phyloP scores from a whole-genome alignment of 1,284 basidiomycete genomes.

The Rhodotorula glutinis region DNA sequence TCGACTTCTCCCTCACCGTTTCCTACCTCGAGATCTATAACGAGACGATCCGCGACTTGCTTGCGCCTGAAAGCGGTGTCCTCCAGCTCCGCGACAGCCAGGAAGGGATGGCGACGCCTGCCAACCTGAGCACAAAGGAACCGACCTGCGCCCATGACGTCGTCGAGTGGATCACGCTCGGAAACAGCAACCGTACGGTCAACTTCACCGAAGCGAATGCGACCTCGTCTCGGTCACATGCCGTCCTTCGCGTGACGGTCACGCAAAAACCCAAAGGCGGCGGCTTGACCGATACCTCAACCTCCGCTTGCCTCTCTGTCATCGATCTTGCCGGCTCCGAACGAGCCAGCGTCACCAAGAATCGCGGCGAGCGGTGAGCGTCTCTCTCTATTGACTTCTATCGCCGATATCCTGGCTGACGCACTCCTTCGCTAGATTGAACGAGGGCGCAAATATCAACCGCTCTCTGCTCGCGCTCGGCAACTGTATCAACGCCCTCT shows the following conservation, averaged over 20 bases:
- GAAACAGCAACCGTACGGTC: conserved; percentile 81
- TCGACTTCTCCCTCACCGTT: conserved; percentile 74
- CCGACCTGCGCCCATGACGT: conserved; percentile 84
- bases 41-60: conserved; percentile 93
- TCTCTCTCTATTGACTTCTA: too few species aligned
- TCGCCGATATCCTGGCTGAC: too few species aligned
- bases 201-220: conserved; percentile 91
- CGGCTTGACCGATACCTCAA: conserved; percentile 67
- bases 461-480: conserved; percentile 91
- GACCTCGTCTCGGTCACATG: conserved; percentile 91
- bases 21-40: conserved; percentile 98
- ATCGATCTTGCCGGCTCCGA: conserved; percentile 96
- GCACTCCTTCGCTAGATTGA: too few species aligned
- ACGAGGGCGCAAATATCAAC: conserved; percentile 96
- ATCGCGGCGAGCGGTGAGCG: conserved; percentile 78
- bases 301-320: conserved; percentile 85
- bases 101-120: conserved; percentile 71
- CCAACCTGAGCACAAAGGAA: conserved; percentile 72
- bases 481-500: conserved; percentile 94
- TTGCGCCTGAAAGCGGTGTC: conserved; percentile 61
- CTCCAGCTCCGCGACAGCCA: conserved; percentile 84
- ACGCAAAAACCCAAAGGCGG: conserved; percentile 63
- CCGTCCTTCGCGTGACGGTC: conserved; percentile 90
- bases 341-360: conserved; percentile 85
- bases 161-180: conserved; percentile 81